Base-by-base conservation (phyloP, 768 basidiomycete species). In the Cystoderma amianthinum region DNA sequence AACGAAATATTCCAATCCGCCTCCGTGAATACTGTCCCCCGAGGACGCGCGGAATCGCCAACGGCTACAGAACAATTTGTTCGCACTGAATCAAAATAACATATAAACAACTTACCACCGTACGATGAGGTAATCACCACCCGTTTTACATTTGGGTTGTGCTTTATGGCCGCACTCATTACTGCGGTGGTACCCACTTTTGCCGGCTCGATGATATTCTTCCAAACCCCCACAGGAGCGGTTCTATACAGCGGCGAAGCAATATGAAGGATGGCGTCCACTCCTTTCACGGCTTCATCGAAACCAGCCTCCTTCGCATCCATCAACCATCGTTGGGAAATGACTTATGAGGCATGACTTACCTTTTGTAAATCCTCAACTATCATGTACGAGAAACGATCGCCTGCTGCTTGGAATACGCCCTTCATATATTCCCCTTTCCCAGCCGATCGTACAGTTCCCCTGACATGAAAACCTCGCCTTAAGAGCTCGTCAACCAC, bases 291-390 rank as follows among this genome's bases (percentile, higher is more conserved):
- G 3, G 36, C 24, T 12, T 38, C 38, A 30, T 46, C 44, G 15
- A 43, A 45, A 9, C 32, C 48, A 2, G 33, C 38, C 13, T 48
- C 43, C 43, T 48, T 23, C 21, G 30, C 15, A 6, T 3, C 32
- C 33, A 21, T 17, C 24, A 6, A 36, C 41, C 43, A 21, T 15
- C 12, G 7, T 42, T 43, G 21, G 21, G 7, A 17, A 35, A 44
- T 1, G 28, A 28, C 7, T 28, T 28, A 7, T 7, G 7, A 7
- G 25, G 25, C 7, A 28, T 48, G 12, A 46, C 55, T 18, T 32
- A 57, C 63, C 48, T 60, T 49, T 5, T 58, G 54, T 48, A 89
- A 80, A 49, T 90, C 85, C 39, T 74, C 69, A 0, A 88, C 82
- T 18, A 85, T 58, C 17, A 72, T 71, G 35, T 77, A 56, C 46